Evolutionary conservation across 495 filamentous ascomycete genomes (phyloP).

Genomic region (Tuber melanosporum): DNA sequence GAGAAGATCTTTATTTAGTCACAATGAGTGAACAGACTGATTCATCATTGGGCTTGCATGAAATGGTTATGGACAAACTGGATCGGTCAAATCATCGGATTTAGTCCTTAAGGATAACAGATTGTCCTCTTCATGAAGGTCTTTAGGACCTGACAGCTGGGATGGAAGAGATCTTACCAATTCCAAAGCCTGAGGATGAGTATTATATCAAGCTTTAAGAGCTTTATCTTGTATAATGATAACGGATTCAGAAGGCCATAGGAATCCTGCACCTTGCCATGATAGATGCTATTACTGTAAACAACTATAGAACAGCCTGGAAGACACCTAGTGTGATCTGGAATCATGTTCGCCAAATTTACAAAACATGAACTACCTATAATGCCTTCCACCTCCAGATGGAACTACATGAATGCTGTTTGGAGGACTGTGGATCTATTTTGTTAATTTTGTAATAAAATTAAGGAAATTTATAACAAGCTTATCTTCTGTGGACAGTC

Average conservation of each 20-base stretch:
- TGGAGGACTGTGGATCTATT: too few relatives aligned
- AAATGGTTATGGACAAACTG: not conserved
- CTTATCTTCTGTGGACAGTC: not conserved
- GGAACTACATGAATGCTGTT: not conserved
- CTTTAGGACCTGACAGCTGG: not conserved
- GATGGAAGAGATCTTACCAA: not conserved
- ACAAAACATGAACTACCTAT: not conserved
- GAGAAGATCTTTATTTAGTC: too few relatives aligned
- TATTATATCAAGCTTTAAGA: not conserved
- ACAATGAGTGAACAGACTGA: not conserved
- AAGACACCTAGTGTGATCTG: not conserved
- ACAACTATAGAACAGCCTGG: not conserved
- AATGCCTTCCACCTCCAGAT: not conserved
- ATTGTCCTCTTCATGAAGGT: not conserved
- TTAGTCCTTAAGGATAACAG: not conserved
- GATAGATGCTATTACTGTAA: not conserved
- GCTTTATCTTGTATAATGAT: not conserved
- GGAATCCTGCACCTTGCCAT: not conserved
- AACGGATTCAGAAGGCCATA: not conserved
- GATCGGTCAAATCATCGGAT: not conserved
- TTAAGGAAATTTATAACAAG: too few relatives aligned
- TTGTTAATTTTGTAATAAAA: too few relatives aligned
- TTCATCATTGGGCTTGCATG: not conserved
- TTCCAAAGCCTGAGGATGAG: not conserved
- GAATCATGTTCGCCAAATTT: not conserved